These are phyloP conservation scores for Aphanomyces cochlioides DNA, from an alignment of 352 stramenopile species.

Conservation along the genomic window DNA sequence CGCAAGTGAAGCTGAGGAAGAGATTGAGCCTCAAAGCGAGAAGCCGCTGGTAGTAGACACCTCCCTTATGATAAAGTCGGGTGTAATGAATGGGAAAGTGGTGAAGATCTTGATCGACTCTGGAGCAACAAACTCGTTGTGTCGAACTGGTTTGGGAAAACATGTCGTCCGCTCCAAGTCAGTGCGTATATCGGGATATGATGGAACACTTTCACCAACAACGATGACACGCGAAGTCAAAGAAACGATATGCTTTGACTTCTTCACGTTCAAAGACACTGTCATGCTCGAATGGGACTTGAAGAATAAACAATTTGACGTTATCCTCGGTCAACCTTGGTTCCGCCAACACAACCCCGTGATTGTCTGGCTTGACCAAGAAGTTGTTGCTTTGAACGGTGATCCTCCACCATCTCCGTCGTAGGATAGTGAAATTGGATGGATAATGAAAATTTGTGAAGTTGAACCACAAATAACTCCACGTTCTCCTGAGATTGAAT, in stretches of 20 bases:
- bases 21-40: not conserved
- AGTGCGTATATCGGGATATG: not conserved
- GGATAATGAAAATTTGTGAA: not conserved
- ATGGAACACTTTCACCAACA: not conserved
- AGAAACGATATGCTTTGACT: not conserved
- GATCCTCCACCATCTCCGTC: not conserved
- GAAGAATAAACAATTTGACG: conserved; percentile 19
- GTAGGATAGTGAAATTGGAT: not conserved
- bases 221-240: conserved; percentile 1
- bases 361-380: conserved; percentile 22
- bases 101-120: conserved; percentile 1
- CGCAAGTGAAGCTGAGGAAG: not conserved
- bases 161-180: conserved; percentile 6
- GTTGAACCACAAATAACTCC: not conserved
- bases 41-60: not conserved
- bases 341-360: conserved; percentile 23
- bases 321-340: conserved; percentile 30
- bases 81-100: not conserved
- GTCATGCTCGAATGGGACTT: conserved; percentile 22
- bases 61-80: conserved; percentile 1
- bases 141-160: not conserved
- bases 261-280: not conserved
- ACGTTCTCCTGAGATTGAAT: not conserved
- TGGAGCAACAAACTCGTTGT: conserved; percentile 5
- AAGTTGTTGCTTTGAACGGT: not conserved